phyloP scores from a whole-genome alignment of 805 yeast genomes.

The Monosporozyma servazzii region DNA sequence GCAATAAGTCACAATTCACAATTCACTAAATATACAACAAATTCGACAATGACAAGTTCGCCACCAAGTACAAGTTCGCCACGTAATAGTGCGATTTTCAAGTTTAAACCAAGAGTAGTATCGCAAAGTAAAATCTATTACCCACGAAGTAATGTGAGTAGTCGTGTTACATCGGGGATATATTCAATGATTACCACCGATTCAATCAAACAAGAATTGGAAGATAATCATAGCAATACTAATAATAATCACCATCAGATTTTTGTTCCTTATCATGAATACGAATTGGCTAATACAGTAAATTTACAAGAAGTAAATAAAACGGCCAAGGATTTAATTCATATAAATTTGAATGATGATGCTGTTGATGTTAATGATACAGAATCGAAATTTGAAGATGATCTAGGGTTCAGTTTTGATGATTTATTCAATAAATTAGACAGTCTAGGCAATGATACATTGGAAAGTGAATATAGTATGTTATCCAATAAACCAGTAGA shows the following conservation, averaged over 20 bases:
- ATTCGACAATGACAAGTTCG: slow-evolving; percentile 12
- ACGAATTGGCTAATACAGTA: neutral
- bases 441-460: neutral
- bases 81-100: slow-evolving; percentile 9
- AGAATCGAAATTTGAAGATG: neutral
- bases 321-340: neutral
- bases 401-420: neutral
- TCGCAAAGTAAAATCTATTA: slow-evolving; percentile 10
- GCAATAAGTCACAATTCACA: slow-evolving; percentile 18
- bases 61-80: neutral
- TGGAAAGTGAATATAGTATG: neutral
- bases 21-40: slow-evolving; percentile 18
- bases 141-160: neutral
- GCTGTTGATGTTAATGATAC: neutral
- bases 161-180: neutral
- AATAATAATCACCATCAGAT: neutral
- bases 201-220: neutral
- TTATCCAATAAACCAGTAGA: neutral
- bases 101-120: slow-evolving; percentile 20
- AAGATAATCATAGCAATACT: neutral
- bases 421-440: neutral
- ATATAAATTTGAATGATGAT: neutral
- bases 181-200: neutral
- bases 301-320: neutral
- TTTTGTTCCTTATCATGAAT: neutral